Evolutionary conservation across 768 basidiomycete species (phyloP).

Genomic region (Agrocybe praecox): DNA sequence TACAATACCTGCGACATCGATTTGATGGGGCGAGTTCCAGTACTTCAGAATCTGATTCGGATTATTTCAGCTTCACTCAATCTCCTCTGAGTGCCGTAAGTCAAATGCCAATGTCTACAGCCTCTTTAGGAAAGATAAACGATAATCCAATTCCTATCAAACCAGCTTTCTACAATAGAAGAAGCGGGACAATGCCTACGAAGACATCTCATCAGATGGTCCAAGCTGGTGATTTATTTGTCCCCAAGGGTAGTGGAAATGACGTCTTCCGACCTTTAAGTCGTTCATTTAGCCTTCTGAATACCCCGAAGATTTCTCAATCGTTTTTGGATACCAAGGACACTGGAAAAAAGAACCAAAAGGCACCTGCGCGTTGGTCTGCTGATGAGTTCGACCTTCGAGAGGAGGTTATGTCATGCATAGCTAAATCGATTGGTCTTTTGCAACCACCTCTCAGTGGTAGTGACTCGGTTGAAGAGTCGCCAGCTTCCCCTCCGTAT

Average conservation of each 20-base stretch:
- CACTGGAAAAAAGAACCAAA: constrained; percentile 19
- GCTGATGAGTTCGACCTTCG: constrained; percentile 90
- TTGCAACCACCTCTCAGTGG: constrained; percentile 82
- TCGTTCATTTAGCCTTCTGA: constrained; percentile 52
- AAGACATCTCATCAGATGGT: constrained; percentile 56
- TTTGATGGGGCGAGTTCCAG: constrained; percentile 65
- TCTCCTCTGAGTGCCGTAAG: constrained; percentile 21
- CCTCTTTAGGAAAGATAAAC: constrained; percentile 27
- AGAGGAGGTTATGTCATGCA: constrained; percentile 96
- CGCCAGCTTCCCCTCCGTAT: constrained; percentile 58
- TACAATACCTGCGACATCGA: constrained; percentile 87
- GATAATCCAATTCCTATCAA: constrained; percentile 23
- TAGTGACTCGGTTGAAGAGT: constrained; percentile 64
- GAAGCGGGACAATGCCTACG: background rate
- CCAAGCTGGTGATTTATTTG: constrained; percentile 78
- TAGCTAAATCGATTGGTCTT: constrained; percentile 95
- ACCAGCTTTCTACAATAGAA: constrained; percentile 18
- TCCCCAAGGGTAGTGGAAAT: constrained; percentile 49
- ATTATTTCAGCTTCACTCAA: constrained; percentile 52
- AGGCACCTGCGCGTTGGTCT: constrained; percentile 28
- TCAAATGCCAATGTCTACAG: constrained; percentile 17
- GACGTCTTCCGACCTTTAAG: constrained; percentile 48
- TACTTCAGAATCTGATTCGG: constrained; percentile 52
- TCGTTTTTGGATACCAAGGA: constrained; percentile 28
- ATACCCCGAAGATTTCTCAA: constrained; percentile 48